Base-by-base conservation (phyloP, 169 alveolate species). In the Neospora caninum region DNA sequence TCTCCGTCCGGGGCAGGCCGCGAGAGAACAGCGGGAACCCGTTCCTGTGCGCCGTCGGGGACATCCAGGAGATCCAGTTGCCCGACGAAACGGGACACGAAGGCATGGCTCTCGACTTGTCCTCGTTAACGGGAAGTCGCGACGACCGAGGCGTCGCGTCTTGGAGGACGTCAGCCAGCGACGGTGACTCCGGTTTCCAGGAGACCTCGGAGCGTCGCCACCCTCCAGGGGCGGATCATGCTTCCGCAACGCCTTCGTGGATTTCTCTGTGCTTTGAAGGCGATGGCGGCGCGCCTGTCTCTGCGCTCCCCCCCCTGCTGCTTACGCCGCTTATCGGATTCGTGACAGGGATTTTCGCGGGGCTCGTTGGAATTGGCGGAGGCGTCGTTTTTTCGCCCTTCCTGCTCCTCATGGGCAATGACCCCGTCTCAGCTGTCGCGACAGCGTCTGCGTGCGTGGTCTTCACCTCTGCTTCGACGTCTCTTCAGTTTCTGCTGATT, bases 341-440 rank as follows among this genome's bases (percentile, higher is more conserved):
- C 22, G 0, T 96, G 69, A 97, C 97, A 4, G 99, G 98, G 7
- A 91, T 96, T 36, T 88, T 95, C 13, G 96, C 98, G 22, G 98
- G 98, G 36, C 94, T 97, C 18, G 91, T 98, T n/a, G 99, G 99
- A 69, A 91, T 98, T 41, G 98, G 99, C 53, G 99, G 99, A 31
- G 98, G 98, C 29, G 96, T 97, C 49, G 96, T 98, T 58, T 96
- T 97, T 89, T 97, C 98, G 27, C 99, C 98, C 25, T 73, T 97
- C 42, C 93, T 97, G 95, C 95, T 98, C 38, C 96, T 94, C 54
- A 95, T 97, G 88, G 98, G 98, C 58, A 64, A 94, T 29, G 97
- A 95, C 93, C 98, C 99, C 45, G 92, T 93, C 9, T 93, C 80
- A 27, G 94, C 97, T 9, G 91, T 93, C 20, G 97, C 96, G 0